Conservation (phyloP, 2,329 filamentous ascomycete genomes). For the Diaporthe citri region DNA sequence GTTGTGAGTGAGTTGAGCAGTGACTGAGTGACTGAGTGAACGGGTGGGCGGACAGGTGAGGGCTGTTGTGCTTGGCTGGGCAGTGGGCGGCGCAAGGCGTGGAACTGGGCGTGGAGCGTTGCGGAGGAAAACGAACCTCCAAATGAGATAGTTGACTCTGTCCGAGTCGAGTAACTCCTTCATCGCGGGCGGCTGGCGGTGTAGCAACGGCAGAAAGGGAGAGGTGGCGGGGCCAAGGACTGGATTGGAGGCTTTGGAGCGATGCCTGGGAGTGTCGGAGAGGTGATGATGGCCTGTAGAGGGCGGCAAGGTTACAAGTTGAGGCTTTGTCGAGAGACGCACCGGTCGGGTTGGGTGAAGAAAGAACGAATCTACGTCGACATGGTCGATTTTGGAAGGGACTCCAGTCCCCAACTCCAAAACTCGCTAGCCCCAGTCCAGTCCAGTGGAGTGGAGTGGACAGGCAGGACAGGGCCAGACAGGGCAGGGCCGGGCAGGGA, state of each 20-base stretch:
- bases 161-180: conserved; percentile 76
- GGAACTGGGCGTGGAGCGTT: conserved; percentile 40
- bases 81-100: conserved; percentile 31
- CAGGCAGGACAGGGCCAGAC: not conserved
- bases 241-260: not conserved
- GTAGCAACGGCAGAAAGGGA: conserved; percentile 40
- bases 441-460: conserved; percentile 27
- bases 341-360: conserved; percentile 34
- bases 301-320: conserved; percentile 25
- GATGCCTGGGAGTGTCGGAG: conserved; percentile 7
- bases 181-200: conserved; percentile 56
- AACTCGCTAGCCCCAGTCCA: conserved; percentile 32
- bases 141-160: conserved; percentile 78
- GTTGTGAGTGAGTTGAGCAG: not conserved
- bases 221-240: conserved; percentile 10
- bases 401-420: conserved; percentile 35
- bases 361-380: conserved; percentile 34
- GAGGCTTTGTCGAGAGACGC: conserved; percentile 35
- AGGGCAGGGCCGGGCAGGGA: not conserved
- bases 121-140: conserved; percentile 68
- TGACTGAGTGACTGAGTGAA: not conserved
- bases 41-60: not conserved
- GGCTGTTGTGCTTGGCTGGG: conserved; percentile 28
- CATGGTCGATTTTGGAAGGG: conserved; percentile 39
- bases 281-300: conserved; percentile 29